phyloP scores from a whole-genome alignment of 257 asterid genomes.

The Nicotiana sylvestris region DNA sequence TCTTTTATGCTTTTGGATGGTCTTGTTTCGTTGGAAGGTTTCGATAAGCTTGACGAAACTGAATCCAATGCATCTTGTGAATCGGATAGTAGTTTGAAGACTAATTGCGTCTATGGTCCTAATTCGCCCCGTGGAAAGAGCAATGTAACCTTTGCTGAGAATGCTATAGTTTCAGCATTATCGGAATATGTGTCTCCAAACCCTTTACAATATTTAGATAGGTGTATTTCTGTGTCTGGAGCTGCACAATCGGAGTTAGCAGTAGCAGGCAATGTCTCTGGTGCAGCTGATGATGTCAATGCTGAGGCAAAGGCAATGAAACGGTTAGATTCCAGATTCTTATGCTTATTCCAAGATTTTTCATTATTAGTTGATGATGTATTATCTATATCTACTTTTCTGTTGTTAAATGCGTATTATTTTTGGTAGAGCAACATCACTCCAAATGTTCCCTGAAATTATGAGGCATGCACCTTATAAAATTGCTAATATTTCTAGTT shows the following conservation, averaged over 20 bases:
- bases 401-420: neutral
- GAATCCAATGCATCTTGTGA: conserved; percentile 37
- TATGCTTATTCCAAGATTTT: conserved; percentile 9
- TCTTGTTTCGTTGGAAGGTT: conserved; percentile 29
- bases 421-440: neutral
- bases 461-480: neutral
- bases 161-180: conserved; percentile 57
- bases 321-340: conserved; percentile 42
- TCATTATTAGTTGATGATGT: neutral
- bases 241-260: conserved; percentile 26
- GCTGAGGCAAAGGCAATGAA: conserved; percentile 38
- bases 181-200: conserved; percentile 48
- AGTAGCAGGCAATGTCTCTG: conserved; percentile 23
- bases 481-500: neutral
- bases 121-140: conserved; percentile 72
- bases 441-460: neutral
- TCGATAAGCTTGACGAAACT: conserved; percentile 26
- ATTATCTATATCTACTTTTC: neutral
- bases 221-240: conserved; percentile 31
- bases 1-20: conserved; percentile 40
- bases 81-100: conserved; percentile 40
- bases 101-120: conserved; percentile 65
- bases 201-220: conserved; percentile 43
- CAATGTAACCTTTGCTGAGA: conserved; percentile 43
- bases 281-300: conserved; percentile 33